Evolutionary conservation across 1,284 basidiomycete species (phyloP).

Genomic region (Trichosporon faecale): DNA sequence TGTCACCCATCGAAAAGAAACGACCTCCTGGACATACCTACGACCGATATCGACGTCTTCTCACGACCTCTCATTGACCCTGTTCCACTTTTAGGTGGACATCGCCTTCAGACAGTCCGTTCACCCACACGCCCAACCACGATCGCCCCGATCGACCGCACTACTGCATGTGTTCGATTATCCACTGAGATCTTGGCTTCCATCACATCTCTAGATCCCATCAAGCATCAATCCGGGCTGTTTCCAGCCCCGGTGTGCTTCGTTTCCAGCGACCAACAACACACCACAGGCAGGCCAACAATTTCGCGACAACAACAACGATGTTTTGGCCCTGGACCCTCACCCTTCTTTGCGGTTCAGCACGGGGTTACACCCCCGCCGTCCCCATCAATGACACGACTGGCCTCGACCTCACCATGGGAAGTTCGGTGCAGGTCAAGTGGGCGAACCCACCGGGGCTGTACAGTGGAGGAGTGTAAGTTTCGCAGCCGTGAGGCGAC

Average conservation of each 20-base stretch:
- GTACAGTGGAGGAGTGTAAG: conserved; percentile 44
- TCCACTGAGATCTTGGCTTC: not conserved
- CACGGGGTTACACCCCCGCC: conserved; percentile 60
- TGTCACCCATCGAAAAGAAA: not conserved
- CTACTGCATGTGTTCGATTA: not conserved
- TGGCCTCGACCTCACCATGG: conserved; percentile 47
- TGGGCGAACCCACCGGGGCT: conserved; percentile 57
- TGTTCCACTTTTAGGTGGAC: not conserved
- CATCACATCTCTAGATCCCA: not conserved
- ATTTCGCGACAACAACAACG: not conserved
- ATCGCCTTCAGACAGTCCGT: not conserved
- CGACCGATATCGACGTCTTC: not conserved
- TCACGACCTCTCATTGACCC: not conserved
- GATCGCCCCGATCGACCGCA: not conserved
- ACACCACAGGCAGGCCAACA: not conserved
- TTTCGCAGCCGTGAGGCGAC: conserved; percentile 11
- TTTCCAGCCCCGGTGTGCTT: not conserved
- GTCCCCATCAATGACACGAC: conserved; percentile 63
- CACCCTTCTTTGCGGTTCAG: not conserved
- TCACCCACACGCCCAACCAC: not conserved
- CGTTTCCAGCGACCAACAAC: not conserved
- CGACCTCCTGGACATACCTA: not conserved
- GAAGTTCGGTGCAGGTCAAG: conserved; percentile 57
- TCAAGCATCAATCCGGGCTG: not conserved
- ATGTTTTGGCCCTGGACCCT: not conserved